A percentile compares a stretch with the other conserved stretches of the same genome.
Conservation (phyloP, 2,329 filamentous ascomycete genomes). For the Hypoxylon sp. region DNA sequence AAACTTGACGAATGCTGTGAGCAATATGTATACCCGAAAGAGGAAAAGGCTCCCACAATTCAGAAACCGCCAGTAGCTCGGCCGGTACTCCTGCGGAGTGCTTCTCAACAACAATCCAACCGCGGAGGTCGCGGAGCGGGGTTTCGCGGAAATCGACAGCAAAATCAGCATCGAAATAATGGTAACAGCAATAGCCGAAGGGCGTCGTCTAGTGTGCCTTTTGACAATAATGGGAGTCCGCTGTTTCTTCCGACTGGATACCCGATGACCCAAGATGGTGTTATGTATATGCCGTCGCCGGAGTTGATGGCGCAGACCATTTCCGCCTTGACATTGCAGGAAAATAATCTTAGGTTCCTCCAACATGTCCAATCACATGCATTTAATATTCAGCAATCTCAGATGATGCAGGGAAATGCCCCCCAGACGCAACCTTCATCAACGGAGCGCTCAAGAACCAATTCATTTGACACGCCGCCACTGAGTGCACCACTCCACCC, state of each 20-base stretch:
- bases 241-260: conserved; percentile 60
- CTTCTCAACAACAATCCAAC: conserved; percentile 70
- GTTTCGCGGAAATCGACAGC: conserved; percentile 65
- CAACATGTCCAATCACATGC: conserved; percentile 64
- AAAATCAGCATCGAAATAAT: conserved; percentile 57
- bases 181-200: conserved; percentile 63
- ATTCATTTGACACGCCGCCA: conserved; percentile 74
- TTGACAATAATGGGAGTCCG: conserved; percentile 60
- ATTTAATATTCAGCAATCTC: conserved; percentile 60
- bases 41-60: conserved; percentile 74
- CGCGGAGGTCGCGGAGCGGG: conserved; percentile 63
- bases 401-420: conserved; percentile 59
- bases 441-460: conserved; percentile 70
- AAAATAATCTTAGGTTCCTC: conserved; percentile 62
- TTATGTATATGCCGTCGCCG: conserved; percentile 64
- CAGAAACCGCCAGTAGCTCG: conserved; percentile 69
- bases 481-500: conserved; percentile 71
- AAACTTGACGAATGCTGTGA: conserved; percentile 89
- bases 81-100: conserved; percentile 71
- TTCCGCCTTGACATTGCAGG: conserved; percentile 63
- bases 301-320: conserved; percentile 61
- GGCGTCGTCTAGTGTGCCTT: conserved; percentile 68
- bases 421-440: conserved; percentile 57
- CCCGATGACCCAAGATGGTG: conserved; percentile 62
- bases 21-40: conserved; percentile 88